Conservation (phyloP, 306 rosid species). For the Dalbergia cochinchinensis region DNA sequence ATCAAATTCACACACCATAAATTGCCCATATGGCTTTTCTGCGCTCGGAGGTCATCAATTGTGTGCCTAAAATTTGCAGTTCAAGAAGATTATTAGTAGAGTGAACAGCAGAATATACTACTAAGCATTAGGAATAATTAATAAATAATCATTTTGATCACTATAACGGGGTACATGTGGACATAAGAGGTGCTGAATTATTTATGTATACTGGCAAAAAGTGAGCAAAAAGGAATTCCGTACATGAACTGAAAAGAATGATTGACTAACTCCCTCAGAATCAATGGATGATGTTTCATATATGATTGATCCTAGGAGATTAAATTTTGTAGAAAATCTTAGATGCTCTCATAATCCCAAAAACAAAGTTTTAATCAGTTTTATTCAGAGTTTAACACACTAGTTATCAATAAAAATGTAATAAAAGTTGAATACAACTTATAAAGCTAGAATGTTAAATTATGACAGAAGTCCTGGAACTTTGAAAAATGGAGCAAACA, state of each 20-base stretch:
- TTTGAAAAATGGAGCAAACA: not conserved
- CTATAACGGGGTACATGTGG: not conserved
- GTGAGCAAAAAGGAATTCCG: too few relatives aligned
- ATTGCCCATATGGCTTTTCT: constrained; percentile 95
- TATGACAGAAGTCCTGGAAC: not conserved
- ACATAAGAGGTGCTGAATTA: not conserved
- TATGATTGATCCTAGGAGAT: too few relatives aligned
- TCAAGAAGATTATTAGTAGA: constrained; percentile 28
- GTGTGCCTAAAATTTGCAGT: constrained; percentile 74
- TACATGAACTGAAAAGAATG: not conserved
- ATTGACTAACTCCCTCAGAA: not conserved
- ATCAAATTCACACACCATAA: constrained; percentile 64
- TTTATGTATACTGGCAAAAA: not conserved
- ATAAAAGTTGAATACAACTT: too few relatives aligned
- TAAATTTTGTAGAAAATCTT: too few relatives aligned
- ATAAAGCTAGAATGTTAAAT: too few relatives aligned
- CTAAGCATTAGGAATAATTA: not conserved
- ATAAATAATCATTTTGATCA: not conserved
- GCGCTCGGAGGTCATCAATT: constrained; percentile 88
- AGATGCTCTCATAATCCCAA: too few relatives aligned
- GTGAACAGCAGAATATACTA: not conserved
- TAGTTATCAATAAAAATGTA: too few relatives aligned
- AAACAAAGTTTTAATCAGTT: too few relatives aligned
- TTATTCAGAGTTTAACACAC: too few relatives aligned
- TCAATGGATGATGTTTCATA: too few relatives aligned